Evolutionary conservation across 1,139 yeast species (phyloP).

Genomic region (Debaryomycetaceae sp.): DNA sequence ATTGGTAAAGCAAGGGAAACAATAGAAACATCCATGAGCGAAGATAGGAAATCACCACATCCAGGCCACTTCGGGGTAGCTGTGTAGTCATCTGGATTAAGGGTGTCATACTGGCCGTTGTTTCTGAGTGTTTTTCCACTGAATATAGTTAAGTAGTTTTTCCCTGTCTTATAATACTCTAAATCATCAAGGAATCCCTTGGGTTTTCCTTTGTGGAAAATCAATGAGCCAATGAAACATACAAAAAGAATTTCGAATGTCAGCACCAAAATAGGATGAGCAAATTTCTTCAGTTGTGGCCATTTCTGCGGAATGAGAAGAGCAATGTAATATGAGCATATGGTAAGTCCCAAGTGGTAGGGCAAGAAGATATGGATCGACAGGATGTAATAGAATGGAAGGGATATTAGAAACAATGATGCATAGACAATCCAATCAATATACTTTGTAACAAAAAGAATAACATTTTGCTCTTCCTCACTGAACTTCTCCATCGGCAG

Average conservation of each 20-base stretch:
- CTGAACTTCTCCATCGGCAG: conserved; percentile 1
- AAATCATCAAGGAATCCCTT: conserved; percentile 49
- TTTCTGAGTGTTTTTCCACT: conserved; percentile 30
- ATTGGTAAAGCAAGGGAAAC: conserved; percentile 74
- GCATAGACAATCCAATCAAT: conserved; percentile 57
- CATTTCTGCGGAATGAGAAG: conserved; percentile 46
- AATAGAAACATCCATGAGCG: conserved; percentile 73
- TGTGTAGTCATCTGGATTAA: conserved; percentile 21
- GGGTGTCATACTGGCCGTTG: conserved; percentile 19
- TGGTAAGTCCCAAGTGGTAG: conserved; percentile 59
- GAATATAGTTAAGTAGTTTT: conserved; percentile 60
- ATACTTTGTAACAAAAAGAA: conserved; percentile 39
- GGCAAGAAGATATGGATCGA: conserved; percentile 54
- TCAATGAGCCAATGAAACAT: conserved; percentile 58
- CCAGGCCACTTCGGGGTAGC: conserved; percentile 62
- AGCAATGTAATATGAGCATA: conserved; percentile 53
- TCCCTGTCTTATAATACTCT: conserved; percentile 62
- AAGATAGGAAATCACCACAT: conserved; percentile 70
- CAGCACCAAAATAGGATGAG: conserved; percentile 71
- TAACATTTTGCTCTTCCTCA: conserved; percentile 22
- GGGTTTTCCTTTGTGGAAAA: conserved; percentile 42
- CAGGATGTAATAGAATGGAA: conserved; percentile 50
- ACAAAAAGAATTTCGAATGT: conserved; percentile 60
- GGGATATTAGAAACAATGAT: conserved; percentile 47
- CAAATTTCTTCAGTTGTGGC: conserved; percentile 46